Evolutionary conservation across 23 red algal species (phyloP), one percentile per base, ranked within the genome.

Genomic region (Porphyridium purpureum): DNA sequence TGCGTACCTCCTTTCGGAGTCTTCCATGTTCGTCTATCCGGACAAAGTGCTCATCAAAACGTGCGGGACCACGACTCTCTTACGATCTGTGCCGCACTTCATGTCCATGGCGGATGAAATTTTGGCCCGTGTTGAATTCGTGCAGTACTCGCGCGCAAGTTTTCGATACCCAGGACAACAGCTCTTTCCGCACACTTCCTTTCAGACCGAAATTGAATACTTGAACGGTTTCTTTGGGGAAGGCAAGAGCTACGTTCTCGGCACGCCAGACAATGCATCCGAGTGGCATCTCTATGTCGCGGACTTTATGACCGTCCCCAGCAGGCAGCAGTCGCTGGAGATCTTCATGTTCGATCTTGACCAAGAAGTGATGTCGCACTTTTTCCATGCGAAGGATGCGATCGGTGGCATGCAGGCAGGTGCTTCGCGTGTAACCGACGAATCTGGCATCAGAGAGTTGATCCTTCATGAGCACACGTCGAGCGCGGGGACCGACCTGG

Each of bases 341-440:
- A 56, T 95, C 14, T 86, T 55, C 50, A 95, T 95, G 88, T 95
- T 95, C 52, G 88, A 84, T 52, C 40, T 95, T 60, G 88, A 95
- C 54, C 51, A 57, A 4, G 20, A 32, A 1, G 5, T 22, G 7
- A 81, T 92, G 84, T 23, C 27, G 0, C 23, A 56, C 25, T 92
- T 81, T 66, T 28, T 32, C 21, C 61, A 41, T 7, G 49, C 14
- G 20, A 21, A 17, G 1, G 1, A 14, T 2, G 1, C 27, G 0
- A 23, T 55, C 28, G 64, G 19, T 3, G 53, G 33, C 20, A 21
- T 20, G 27, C 28, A 3, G 53, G 28, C 14, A 1, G 53, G 6
- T 9, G 11, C 20, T 57, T 3, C 7, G 4, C 17, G 19, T 7
- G 3, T 48, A 22, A 19, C 6, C 17, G 44, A 1, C 1, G 3